Evolutionary conservation across 2,329 filamentous ascomycete genomes (phyloP).

Genomic region (Pyricularia pennisetigena): DNA sequence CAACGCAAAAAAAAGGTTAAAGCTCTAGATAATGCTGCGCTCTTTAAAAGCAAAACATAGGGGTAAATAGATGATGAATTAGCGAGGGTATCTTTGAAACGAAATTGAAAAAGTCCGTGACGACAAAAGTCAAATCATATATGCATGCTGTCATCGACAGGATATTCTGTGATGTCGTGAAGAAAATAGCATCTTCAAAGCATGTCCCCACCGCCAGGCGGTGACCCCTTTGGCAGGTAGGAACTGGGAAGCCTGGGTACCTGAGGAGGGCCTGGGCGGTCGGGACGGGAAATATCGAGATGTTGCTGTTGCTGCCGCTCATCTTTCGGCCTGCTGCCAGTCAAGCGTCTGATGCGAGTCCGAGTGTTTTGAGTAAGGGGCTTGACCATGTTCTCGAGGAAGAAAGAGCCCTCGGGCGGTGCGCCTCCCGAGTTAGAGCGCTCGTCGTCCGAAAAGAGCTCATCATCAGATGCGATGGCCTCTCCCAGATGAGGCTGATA

Average conservation of each 20-base stretch:
- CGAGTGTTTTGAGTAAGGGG: conserved; percentile 47
- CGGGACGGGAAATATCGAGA: not conserved
- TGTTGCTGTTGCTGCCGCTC: conserved; percentile 11
- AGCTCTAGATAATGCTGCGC: not conserved
- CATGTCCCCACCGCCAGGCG: conserved; percentile 11
- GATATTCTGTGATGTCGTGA: not conserved
- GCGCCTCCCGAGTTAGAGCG: conserved; percentile 23
- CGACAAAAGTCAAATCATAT: not conserved
- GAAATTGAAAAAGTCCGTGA: not conserved
- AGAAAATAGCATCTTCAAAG: not conserved
- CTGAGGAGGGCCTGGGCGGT: conserved; percentile 7
- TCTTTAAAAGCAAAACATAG: not conserved
- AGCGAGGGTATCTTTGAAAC: not conserved
- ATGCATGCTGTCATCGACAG: not conserved
- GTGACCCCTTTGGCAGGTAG: conserved; percentile 13
- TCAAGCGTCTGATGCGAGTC: conserved; percentile 51
- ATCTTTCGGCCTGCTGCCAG: conserved; percentile 39
- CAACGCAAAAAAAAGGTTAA: not conserved
- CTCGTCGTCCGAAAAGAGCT: conserved; percentile 69
- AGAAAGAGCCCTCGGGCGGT: conserved; percentile 36
- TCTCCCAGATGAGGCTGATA: conserved; percentile 48
- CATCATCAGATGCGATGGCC: conserved; percentile 62
- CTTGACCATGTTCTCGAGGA: conserved; percentile 51
- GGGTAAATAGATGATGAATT: not conserved
- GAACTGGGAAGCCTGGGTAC: conserved; percentile 16